phyloP scores from a whole-genome alignment of 2,329 filamentous ascomycete species.

The Clarireedia paspali region DNA sequence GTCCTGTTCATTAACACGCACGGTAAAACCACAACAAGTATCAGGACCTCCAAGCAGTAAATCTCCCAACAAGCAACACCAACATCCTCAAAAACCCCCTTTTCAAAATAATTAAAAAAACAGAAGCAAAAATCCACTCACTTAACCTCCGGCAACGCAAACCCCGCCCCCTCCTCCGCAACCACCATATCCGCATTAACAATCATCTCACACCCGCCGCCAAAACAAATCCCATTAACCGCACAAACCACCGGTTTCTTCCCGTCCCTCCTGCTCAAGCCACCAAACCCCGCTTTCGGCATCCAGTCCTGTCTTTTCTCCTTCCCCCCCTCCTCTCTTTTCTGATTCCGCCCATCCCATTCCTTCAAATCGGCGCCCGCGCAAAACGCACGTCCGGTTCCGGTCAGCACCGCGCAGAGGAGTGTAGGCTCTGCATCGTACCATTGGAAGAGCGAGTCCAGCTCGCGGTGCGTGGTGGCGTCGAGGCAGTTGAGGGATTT shows the following conservation, averaged over 20 bases:
- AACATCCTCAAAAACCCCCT: too few relatives aligned
- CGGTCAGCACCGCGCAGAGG: slow-evolving; percentile 56
- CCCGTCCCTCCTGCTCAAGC: slow-evolving; percentile 55
- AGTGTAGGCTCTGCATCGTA: slow-evolving; percentile 52
- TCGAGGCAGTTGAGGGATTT: slow-evolving; percentile 49
- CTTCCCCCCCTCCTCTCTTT: too few relatives aligned
- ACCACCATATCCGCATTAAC: slow-evolving; percentile 67
- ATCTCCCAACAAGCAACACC: too few relatives aligned
- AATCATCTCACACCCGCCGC: slow-evolving; percentile 71
- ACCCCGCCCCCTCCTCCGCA: slow-evolving; percentile 49
- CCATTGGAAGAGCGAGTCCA: slow-evolving; percentile 45
- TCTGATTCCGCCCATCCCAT: slow-evolving; percentile 26
- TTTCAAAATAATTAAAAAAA: too few relatives aligned
- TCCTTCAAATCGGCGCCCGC: slow-evolving; percentile 62
- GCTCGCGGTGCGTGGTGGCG: slow-evolving; percentile 30
- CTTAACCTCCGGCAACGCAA: slow-evolving; percentile 64
- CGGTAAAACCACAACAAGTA: too few relatives aligned
- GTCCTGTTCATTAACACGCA: too few relatives aligned
- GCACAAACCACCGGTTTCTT: slow-evolving; percentile 72
- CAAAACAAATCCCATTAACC: slow-evolving; percentile 67
- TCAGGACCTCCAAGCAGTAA: too few relatives aligned
- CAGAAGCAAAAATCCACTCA: too few relatives aligned
- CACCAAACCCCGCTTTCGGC: slow-evolving; percentile 51
- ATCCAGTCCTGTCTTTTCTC: neutral
- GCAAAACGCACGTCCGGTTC: slow-evolving; percentile 57